Base-by-base conservation (phyloP, 352 stramenopile species). In the Phytophthora pini region DNA sequence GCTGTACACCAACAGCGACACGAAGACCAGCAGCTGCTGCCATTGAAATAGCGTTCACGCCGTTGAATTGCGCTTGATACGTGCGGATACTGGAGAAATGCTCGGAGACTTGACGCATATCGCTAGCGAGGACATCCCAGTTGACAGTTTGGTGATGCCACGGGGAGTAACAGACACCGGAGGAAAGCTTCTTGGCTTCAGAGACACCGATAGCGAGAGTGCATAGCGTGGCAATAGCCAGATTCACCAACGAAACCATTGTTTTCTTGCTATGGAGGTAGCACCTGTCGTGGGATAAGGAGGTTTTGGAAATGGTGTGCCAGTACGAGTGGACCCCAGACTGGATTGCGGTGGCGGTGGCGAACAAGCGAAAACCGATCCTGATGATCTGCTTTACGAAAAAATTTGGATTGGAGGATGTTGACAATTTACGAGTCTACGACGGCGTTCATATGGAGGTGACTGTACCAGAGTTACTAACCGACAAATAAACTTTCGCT, bases 21-120 rank as follows among this genome's bases (percentile, higher is more conserved):
- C 87, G 79, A 44, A 92, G 31, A 12, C 72, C 74, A 32, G 76
- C 75, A 26, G 54, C 55, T 8, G 74, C 64, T 4, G 78, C 81
- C 17, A 74, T 71, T 13, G 74, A 50, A 20, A 89, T 74, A 15
- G 74, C 77, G 58, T 89, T 90, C 20, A 80, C 48, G 38, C 69
- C 64, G 38, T 56, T 74, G 41, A 88, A 88, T 41, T 78, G 72
- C 45, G 81, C 76, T 66, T 90, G 71, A 68, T 82, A 92, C n/a
- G 84, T 90, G 58, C 84, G 84, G 27, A 92, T 74, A 41, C 69
- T 71, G n/a, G 65, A 72, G 60, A 90, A 92, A 46, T 83, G 68
- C 65, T 82, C 29, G 31, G 72, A 71, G 7, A 82, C 51, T 34
- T 77, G 68, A 0, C 20, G n/a, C 40, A 84, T 72, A 47, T 84